Percentiles rank a stretch among this genome's conserved stretches.
Conservation (phyloP, 106 monocot species). For the Dendrobium nobile region DNA sequence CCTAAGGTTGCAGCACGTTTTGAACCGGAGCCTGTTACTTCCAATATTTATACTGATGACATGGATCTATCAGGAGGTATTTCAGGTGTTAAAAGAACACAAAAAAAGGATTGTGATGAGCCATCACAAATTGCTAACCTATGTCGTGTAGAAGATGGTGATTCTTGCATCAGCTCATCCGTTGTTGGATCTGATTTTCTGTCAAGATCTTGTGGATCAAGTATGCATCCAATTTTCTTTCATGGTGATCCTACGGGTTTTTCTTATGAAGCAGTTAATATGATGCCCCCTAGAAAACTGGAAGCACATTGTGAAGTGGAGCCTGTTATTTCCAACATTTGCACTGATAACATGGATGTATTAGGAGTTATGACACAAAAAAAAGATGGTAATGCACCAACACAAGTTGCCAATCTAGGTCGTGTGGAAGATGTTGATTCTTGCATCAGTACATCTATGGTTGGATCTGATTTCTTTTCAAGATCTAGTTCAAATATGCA, state of each 20-base stretch:
- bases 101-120: conserved; percentile 10
- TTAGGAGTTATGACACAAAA: neutral
- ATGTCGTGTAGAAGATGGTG: conserved; percentile 3
- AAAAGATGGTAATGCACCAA: conserved; percentile 10
- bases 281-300: neutral
- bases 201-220: conserved; percentile 24
- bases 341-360: conserved; percentile 2
- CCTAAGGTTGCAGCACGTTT: conserved; percentile 3
- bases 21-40: conserved; percentile 12
- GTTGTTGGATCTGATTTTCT: conserved; percentile 16
- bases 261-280: neutral
- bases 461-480: conserved; percentile 22
- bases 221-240: neutral
- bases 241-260: neutral
- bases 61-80: neutral
- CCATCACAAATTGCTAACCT: conserved; percentile 9
- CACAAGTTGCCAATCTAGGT: conserved; percentile 6
- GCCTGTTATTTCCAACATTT: conserved; percentile 3
- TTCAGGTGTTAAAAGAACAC: neutral
- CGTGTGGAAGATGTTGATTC: conserved; percentile 9
- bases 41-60: conserved; percentile 1
- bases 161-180: conserved; percentile 2
- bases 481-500: conserved; percentile 11
- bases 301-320: conserved; percentile 8
- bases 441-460: neutral